Conservation (phyloP, 2,329 filamentous ascomycete species). For the Pseudopyrenochaeta lycopersici region DNA sequence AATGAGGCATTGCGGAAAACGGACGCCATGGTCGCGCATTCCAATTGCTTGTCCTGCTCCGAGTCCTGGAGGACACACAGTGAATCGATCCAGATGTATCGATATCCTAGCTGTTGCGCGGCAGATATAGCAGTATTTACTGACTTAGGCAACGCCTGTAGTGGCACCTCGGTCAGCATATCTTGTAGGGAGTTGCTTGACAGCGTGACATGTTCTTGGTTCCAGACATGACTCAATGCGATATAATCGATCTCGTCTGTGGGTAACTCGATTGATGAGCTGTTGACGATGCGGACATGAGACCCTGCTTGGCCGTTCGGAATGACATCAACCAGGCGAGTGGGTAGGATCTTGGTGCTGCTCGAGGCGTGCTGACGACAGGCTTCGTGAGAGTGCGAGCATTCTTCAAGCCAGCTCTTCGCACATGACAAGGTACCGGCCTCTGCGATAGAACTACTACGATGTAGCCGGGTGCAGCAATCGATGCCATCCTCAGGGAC, state of each 20-base stretch:
- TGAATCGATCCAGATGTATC: slow-evolving; percentile 46
- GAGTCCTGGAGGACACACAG: slow-evolving; percentile 48
- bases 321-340: slow-evolving; percentile 42
- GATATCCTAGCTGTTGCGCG: slow-evolving; percentile 35
- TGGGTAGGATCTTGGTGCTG: slow-evolving; percentile 31
- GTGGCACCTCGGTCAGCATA: slow-evolving; percentile 24
- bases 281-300: slow-evolving; percentile 34
- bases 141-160: slow-evolving; percentile 27
- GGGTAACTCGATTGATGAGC: slow-evolving; percentile 19
- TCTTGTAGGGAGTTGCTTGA: slow-evolving; percentile 20
- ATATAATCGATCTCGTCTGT: slow-evolving; percentile 29
- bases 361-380: slow-evolving; percentile 24
- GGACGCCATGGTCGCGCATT: slow-evolving; percentile 42
- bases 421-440: slow-evolving; percentile 20
- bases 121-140: slow-evolving; percentile 40
- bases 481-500: slow-evolving; percentile 25
- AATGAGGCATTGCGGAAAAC: slow-evolving; percentile 47
- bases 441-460: not conserved
- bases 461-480: slow-evolving; percentile 20
- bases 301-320: slow-evolving; percentile 19
- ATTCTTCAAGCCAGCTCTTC: slow-evolving; percentile 42
- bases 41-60: slow-evolving; percentile 36
- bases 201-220: slow-evolving; percentile 26
- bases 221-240: slow-evolving; percentile 43
- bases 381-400: slow-evolving; percentile 33